Evolutionary conservation across 2,329 filamentous ascomycete genomes (phyloP), one percentile per base, ranked within the genome.

Genomic region (Apiospora sp.): DNA sequence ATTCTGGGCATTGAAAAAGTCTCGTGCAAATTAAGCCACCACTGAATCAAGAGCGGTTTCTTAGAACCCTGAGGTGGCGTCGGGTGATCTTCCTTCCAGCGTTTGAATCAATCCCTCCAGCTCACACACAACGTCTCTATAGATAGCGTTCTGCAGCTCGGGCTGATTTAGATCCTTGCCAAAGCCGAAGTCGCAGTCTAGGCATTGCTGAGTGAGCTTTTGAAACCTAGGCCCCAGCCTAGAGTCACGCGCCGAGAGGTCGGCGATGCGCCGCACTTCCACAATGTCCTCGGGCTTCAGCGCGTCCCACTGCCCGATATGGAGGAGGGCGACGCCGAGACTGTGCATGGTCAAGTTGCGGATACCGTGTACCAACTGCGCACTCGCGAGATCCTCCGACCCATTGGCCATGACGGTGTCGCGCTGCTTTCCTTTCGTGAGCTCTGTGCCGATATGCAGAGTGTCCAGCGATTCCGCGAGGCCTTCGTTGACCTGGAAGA

Each of bases 301-400:
- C 6, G n/a, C 22, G 16, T 73, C 61, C 77, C 75, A 77, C 7
- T 74, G 74, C 4, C 76, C 78, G 27, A 80, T 80, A 64, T 80
- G 77, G 0, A 80, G 74, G 22, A 80, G 69, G 3, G 77, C 77
- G 0, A 78, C 77, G 1, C 79, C 79, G 1, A 80, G 77, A 34
- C 77, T 78, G 68, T 77, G 74, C 22, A 80, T 71, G 2, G 77
- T 75, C 48, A 78, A 51, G 67, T 79, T 80, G 8, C 76, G 72
- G 22, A 79, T 77, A 0, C 76, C 77, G 49, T 71, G 75, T 0
- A 69, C n/a, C 5, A 74, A 67, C 27, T 73, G 71, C 13, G 74
- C 73, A n/a, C 73, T 54, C 24, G 58, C 14, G 13, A 68, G 34
- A 34, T 70, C 72, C 6, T 74, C 71, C 19, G 37, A 8, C 0